Evolutionary conservation across 2,329 filamentous ascomycete genomes (phyloP).

Genomic region (Phialemoniopsis sp.): DNA sequence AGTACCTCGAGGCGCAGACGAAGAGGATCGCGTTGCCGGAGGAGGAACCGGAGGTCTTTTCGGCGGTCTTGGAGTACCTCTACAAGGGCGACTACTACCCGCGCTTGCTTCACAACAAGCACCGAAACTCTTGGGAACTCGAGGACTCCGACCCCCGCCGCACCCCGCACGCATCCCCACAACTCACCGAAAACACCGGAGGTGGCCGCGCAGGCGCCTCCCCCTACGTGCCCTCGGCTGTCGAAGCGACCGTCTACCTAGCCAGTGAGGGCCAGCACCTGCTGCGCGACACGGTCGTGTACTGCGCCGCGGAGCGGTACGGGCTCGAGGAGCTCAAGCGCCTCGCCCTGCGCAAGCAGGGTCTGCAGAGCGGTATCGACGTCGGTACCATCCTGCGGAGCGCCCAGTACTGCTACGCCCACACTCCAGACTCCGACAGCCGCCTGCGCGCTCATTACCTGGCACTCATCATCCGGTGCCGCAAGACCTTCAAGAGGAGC

Average conservation of each 20-base stretch:
- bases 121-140: constrained; percentile 83
- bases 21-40: constrained; percentile 70
- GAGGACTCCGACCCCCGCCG: constrained; percentile 57
- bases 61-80: constrained; percentile 89
- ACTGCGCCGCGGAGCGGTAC: constrained; percentile 88
- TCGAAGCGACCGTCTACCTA: constrained; percentile 76
- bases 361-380: constrained; percentile 87
- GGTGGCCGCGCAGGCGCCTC: constrained; percentile 40
- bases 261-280: constrained; percentile 69
- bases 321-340: constrained; percentile 89
- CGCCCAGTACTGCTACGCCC: constrained; percentile 90
- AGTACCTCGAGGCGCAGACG: constrained; percentile 71
- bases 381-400: constrained; percentile 87
- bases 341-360: constrained; percentile 90
- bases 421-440: constrained; percentile 91
- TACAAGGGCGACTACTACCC: constrained; percentile 98
- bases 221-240: constrained; percentile 54
- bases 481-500: constrained; percentile 96
- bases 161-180: constrained; percentile 46
- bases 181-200: constrained; percentile 35
- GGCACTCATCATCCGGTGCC: constrained; percentile 93
- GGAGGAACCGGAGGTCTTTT: constrained; percentile 89
- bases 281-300: constrained; percentile 89
- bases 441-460: constrained; percentile 94
- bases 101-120: constrained; percentile 81